Evolutionary conservation across 2,329 filamentous ascomycete species (phyloP), one percentile per base, ranked within the genome.

Genomic region (Polytolypa hystricis): DNA sequence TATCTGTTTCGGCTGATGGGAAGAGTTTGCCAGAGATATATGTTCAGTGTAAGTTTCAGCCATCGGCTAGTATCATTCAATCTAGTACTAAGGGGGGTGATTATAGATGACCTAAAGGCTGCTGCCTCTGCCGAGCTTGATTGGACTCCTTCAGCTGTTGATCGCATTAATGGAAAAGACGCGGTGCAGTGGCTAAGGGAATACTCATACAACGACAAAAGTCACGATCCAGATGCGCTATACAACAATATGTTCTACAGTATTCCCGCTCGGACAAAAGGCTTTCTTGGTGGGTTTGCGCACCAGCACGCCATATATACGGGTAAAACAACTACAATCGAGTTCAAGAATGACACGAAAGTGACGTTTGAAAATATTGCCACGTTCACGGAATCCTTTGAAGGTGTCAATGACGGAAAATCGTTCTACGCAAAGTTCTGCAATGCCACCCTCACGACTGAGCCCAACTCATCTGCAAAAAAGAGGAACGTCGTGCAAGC

Each of bases 1-100:
- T 79, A 0, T 79, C 76, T 0, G 65, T 79, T 5, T 80, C 75
- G 2, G 45, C 57, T 3, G 74, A 81, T 49, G 77, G 77, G n/a
- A 53, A 62, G 12, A 64, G 69, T 36, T 50, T 75, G 8, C 77
- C 77, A 0, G 64, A 74, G 40, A 60, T 77, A 2, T 79, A 74
- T 23, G 30, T 38, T 15, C 41, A 28, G 16, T n/a, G 44, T 47
- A 38, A 32, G 42, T 36, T 16, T 10, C 15, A 6, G n/a, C 33
- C 11, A 7, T 36, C 15, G 5, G n/a, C 9, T 17, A 32, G 33
- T n/a, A n/a, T n/a, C n/a, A n/a, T n/a, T n/a, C n/a, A n/a, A n/a
- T n/a, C n/a, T n/a, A n/a, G n/a, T n/a, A n/a, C n/a, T n/a, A n/a
- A n/a, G n/a, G n/a, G n/a, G n/a, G n/a, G n/a, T n/a, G n/a, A 40